Conservation (phyloP, 495 filamentous ascomycete species). For the Opeltia flavorubescens region DNA sequence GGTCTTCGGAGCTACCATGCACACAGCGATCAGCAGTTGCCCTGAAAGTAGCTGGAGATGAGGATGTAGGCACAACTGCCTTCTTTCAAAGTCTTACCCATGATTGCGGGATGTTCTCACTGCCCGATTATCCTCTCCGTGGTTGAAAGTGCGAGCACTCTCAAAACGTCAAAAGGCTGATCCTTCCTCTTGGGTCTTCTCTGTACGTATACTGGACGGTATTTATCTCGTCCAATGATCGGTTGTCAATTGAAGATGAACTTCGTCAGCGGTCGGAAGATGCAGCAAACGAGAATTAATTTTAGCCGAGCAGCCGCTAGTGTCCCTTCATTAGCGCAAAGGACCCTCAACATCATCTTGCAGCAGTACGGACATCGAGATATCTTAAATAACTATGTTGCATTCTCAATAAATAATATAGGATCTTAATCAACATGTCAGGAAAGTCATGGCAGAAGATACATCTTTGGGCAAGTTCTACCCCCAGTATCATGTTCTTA, state of each 20-base stretch:
- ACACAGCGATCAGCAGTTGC: constrained; percentile 25
- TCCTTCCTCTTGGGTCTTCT: too few species aligned
- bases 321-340: background rate
- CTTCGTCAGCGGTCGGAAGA: background rate
- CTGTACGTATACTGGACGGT: background rate
- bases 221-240: constrained; percentile 6
- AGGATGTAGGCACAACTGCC: too few species aligned
- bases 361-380: background rate
- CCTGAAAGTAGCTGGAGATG: too few species aligned
- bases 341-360: background rate
- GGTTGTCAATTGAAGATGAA: background rate
- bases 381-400: too few species aligned
- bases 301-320: constrained; percentile 2
- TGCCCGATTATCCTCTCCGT: constrained; percentile 2
- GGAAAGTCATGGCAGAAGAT: background rate
- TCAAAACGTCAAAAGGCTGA: too few species aligned
- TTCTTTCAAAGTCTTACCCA: constrained; percentile 49
- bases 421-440: too few species aligned
- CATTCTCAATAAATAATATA: too few species aligned
- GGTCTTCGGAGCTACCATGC: constrained; percentile 73
- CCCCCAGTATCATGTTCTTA: constrained; percentile 20
- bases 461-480: background rate
- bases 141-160: too few species aligned
- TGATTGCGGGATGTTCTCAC: constrained; percentile 51
- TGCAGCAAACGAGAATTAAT: constrained; percentile 1